Base-by-base conservation (phyloP, 768 basidiomycete species). In the Suillus weaverae region DNA sequence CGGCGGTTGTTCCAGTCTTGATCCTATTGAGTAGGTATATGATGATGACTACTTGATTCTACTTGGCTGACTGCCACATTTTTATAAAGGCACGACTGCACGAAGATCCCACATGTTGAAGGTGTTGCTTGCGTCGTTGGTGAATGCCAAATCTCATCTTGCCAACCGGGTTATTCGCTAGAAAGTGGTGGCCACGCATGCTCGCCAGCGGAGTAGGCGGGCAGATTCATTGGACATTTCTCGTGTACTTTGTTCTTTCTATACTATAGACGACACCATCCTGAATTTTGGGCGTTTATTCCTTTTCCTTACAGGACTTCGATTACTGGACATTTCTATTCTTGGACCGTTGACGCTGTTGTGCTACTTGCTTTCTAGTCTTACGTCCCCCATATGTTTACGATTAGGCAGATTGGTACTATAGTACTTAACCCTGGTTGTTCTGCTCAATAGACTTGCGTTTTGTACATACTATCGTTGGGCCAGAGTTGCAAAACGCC, bases 1-100 rank as follows among this genome's bases (percentile, higher is more conserved):
- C 60, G 76, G 74, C 22, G 76, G 76, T 33, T 77, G 76, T 66
- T 71, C 72, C 8, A 65, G 44, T 11, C 46, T 72, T 18, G 69
- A 76, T 61, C 55, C 48, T 35, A 60, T 62, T 67, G 53, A 63
- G 65, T 62, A 41, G 46, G 65, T 39, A 26, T 35, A 1, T 33
- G 30, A 43, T 62, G 32, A 39, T 46, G 26, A 50, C 14, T 26
- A 13, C 14, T 33, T 64, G 20, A 16, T 20, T 30, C 13, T 22
- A 33, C 22, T 20, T 63, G 38, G 55, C 53, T 56, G 44, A 44
- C 57, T 26, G 22, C 50, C 35, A 16, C 18, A 22, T 10, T 57
- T 44, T 51, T 43, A 32, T 59, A 0, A 20, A 77, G 74, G 39
- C 65, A 72, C 57, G 76, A 76, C 50, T 77, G 76, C 65, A 70